Evolutionary conservation across 331 rosid genomes (phyloP).

Genomic region (Arachis monticola): DNA sequence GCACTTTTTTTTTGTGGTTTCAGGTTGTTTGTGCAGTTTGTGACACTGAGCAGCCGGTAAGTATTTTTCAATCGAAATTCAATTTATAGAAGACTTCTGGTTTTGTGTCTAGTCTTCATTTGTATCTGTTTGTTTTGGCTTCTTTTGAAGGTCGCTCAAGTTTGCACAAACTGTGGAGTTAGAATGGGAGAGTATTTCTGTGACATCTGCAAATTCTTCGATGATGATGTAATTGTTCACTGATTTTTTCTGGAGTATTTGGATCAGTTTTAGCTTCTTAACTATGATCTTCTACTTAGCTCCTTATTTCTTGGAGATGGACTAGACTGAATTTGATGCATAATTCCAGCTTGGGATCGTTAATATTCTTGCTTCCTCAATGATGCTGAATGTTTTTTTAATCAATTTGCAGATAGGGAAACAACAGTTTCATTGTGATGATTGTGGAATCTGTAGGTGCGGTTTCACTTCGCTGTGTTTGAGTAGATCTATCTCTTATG

Average conservation of each 20-base stretch:
- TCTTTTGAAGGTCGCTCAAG: conserved; percentile 67
- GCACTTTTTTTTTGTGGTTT: conserved; percentile 36
- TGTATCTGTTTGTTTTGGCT: not conserved
- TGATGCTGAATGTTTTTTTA: conserved; percentile 26
- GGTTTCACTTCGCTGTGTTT: conserved; percentile 8
- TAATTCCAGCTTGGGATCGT: conserved; percentile 23
- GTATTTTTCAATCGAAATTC: not conserved
- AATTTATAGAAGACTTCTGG: not conserved
- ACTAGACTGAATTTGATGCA: conserved; percentile 25
- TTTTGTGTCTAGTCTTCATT: not conserved
- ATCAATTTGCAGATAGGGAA: conserved; percentile 57
- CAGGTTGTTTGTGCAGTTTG: conserved; percentile 92
- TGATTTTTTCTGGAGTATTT: not conserved
- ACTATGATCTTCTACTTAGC: conserved; percentile 1
- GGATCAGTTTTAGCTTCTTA: conserved; percentile 23
- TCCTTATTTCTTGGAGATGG: conserved; percentile 28
- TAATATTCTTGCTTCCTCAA: conserved; percentile 3
- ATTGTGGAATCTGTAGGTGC: conserved; percentile 97
- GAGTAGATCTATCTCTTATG: not conserved
- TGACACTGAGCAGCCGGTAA: conserved; percentile 95
- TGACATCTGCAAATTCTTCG: conserved; percentile 77
- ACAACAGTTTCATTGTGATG: conserved; percentile 80
- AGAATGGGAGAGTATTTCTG: conserved; percentile 93
- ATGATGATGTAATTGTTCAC: conserved; percentile 70
- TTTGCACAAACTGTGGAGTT: conserved; percentile 89